Evolutionary conservation across 2,329 filamentous ascomycete genomes (phyloP).

Genomic region (Colletotrichum chrysophilum): DNA sequence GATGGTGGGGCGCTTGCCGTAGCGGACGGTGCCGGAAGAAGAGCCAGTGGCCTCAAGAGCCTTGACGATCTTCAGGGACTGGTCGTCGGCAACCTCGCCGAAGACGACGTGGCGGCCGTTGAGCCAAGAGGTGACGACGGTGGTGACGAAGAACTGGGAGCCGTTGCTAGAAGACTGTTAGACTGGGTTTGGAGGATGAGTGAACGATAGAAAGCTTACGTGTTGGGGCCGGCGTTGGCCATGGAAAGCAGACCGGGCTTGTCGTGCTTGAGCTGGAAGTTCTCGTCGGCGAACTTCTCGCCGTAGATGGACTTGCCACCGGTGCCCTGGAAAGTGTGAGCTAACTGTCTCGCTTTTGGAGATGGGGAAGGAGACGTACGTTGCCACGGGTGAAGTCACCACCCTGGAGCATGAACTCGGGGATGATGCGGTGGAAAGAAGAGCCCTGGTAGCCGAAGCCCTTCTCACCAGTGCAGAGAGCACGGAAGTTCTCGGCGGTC

Average conservation of each 20-base stretch:
- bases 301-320: slow-evolving; percentile 95
- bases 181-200: not conserved
- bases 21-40: slow-evolving; percentile 59
- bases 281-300: slow-evolving; percentile 93
- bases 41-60: slow-evolving; percentile 66
- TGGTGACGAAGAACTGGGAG: slow-evolving; percentile 98
- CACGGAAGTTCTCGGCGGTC: slow-evolving; percentile 85
- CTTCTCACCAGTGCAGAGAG: slow-evolving; percentile 81
- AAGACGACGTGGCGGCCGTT: slow-evolving; percentile 86
- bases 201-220: slow-evolving; percentile 53
- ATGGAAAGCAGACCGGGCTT: slow-evolving; percentile 85
- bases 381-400: slow-evolving; percentile 94
- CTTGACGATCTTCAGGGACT: slow-evolving; percentile 60
- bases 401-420: slow-evolving; percentile 93
- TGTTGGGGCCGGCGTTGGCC: slow-evolving; percentile 96
- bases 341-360: not conserved
- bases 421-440: slow-evolving; percentile 92
- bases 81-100: slow-evolving; percentile 68
- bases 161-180: slow-evolving; percentile 76
- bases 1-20: slow-evolving; percentile 64
- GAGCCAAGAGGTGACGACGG: slow-evolving; percentile 86
- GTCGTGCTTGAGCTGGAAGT: slow-evolving; percentile 80
- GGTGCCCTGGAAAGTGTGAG: slow-evolving; percentile 67
- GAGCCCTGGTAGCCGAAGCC: slow-evolving; percentile 85
- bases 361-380: slow-evolving; percentile 58